Percentiles rank a stretch among this genome's conserved stretches.
Conservation (phyloP, 225 moss, liverwort and hornwort genomes). For the Anthoceros angustus region DNA sequence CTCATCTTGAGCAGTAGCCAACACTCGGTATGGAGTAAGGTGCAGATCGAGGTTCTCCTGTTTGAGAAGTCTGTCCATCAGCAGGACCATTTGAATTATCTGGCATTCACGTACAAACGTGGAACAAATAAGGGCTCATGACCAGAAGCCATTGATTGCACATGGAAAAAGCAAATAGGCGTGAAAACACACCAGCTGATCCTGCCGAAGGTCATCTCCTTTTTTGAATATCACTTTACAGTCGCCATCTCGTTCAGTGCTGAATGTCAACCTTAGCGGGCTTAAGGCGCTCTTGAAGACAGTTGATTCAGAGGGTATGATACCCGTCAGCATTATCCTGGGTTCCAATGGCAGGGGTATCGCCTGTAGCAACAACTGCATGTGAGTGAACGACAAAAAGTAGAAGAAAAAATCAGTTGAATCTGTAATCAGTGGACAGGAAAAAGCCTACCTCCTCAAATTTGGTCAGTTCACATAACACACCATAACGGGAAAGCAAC, state of each 20-base stretch:
- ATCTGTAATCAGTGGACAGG: background rate
- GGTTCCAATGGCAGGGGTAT: slow-evolving; percentile 76
- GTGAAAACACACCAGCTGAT: slow-evolving; percentile 51
- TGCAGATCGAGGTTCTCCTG: slow-evolving; percentile 85
- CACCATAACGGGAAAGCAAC: slow-evolving; percentile 41
- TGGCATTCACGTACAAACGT: slow-evolving; percentile 15
- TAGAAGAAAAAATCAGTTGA: background rate
- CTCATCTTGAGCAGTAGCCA: slow-evolving; percentile 91
- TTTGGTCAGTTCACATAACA: slow-evolving; percentile 78
- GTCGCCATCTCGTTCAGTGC: slow-evolving; percentile 50
- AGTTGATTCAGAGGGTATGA: slow-evolving; percentile 69
- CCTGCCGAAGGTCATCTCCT: slow-evolving; percentile 82
- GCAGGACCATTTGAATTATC: slow-evolving; percentile 88
- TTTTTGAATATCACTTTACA: slow-evolving; percentile 90
- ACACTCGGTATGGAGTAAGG: slow-evolving; percentile 73
- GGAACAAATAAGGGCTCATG: background rate
- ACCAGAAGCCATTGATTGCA: background rate
- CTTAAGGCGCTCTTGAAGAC: slow-evolving; percentile 71
- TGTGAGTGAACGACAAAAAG: background rate
- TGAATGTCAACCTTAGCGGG: slow-evolving; percentile 61
- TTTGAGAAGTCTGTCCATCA: slow-evolving; percentile 92
- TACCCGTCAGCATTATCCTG: slow-evolving; percentile 74
- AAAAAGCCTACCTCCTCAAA: slow-evolving; percentile 54
- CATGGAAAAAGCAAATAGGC: background rate
- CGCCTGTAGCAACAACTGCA: slow-evolving; percentile 27